phyloP scores from a whole-genome alignment of 1,139 yeast species.

The Scheffersomyces cryptocercus region DNA sequence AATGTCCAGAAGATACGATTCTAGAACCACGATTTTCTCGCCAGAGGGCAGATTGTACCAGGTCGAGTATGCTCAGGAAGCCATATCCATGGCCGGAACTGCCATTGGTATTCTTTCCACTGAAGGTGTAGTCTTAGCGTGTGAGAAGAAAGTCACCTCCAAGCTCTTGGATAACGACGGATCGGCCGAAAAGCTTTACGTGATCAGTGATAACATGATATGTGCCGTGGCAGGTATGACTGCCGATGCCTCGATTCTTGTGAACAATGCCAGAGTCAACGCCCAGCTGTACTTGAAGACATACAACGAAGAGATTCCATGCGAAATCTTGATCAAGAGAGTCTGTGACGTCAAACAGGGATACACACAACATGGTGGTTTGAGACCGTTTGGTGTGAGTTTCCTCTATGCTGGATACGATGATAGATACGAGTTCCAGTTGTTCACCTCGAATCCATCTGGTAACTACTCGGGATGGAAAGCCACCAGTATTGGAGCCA shows the following conservation, averaged over 20 bases:
- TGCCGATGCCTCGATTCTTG: slow-evolving; percentile 92
- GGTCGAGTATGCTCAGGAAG: slow-evolving; percentile 95
- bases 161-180: slow-evolving; percentile 92
- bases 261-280: slow-evolving; percentile 79
- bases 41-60: slow-evolving; percentile 98
- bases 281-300: slow-evolving; percentile 86
- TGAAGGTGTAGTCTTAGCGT: slow-evolving; percentile 95
- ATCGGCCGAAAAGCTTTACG: slow-evolving; percentile 88
- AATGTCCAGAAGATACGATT: slow-evolving; percentile 70
- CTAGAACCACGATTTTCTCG: slow-evolving; percentile 96
- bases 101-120: slow-evolving; percentile 90
- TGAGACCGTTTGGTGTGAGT: slow-evolving; percentile 97
- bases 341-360: slow-evolving; percentile 96
- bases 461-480: slow-evolving; percentile 99
- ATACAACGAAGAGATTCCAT: slow-evolving; percentile 89
- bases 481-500: slow-evolving; percentile 96
- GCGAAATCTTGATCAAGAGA: slow-evolving; percentile 83
- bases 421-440: slow-evolving; percentile 84
- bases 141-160: slow-evolving; percentile 92
- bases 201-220: slow-evolving; percentile 73
- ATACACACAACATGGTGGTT: slow-evolving; percentile 97
- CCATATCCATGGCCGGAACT: slow-evolving; percentile 96
- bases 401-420: slow-evolving; percentile 96
- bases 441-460: slow-evolving; percentile 93
- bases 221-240: slow-evolving; percentile 99